These are phyloP conservation scores for Cucurbita ficifolia DNA, from an alignment of 306 rosid genomes.

Conservation along the genomic window DNA sequence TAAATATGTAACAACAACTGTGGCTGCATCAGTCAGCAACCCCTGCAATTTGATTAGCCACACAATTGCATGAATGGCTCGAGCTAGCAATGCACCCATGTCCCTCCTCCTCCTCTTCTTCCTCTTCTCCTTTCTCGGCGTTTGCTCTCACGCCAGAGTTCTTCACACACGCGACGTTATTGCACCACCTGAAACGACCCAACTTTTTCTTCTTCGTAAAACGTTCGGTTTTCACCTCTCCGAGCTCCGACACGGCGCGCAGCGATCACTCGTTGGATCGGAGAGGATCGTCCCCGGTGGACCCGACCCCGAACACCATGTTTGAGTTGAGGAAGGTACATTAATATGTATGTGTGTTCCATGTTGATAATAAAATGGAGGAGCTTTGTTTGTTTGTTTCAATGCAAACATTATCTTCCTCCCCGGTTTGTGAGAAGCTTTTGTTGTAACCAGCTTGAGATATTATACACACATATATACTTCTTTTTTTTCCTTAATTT, in stretches of 20 bases:
- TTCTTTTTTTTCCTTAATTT: neutral
- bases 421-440: neutral
- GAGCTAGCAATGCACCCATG: neutral
- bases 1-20: neutral
- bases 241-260: neutral
- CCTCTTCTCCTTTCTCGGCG: neutral
- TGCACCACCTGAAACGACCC: neutral
- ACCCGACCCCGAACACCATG: slow-evolving; percentile 2
- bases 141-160: neutral
- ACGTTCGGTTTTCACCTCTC: neutral
- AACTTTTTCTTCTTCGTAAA: neutral
- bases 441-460: neutral
- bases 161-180: neutral
- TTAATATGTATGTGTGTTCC: too few species aligned
- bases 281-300: neutral
- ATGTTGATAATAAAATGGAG: neutral
- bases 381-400: neutral
- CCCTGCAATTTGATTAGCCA: too few species aligned
- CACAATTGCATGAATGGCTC: neutral
- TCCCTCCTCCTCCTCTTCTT: neutral
- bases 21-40: neutral
- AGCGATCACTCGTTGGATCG: neutral
- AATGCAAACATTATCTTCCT: neutral
- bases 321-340: neutral
- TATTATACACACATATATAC: neutral